Evolutionary conservation across 106 monocot species (phyloP), one percentile per base, ranked within the genome.

Genomic region (Acanthochlamys bracteata): DNA sequence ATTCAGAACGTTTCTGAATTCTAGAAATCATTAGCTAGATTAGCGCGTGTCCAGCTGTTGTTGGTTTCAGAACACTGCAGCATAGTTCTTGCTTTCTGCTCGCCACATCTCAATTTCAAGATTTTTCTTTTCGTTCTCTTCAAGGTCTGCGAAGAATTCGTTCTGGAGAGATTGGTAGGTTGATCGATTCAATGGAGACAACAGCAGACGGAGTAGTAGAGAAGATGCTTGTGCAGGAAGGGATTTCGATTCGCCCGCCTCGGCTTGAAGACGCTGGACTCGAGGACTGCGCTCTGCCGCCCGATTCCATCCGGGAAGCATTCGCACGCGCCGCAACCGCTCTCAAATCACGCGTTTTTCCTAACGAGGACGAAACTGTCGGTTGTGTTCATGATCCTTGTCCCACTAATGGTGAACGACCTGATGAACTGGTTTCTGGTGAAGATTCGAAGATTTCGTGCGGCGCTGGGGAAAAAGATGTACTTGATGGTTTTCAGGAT

Each of bases 231-330:
- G 59, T 55, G 13, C 57, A 39, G 33, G 65, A 57, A 10, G 55
- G 33, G 33, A 6, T 56, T 16, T 11, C 59, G 21, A 72, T 89
- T 57, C 61, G 20, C 0, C 84, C 91, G 33, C 91, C 96, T 61
- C 57, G 66, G 41, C 73, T 92, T 39, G 96, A 98, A 51, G 88
- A 98, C 57, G 96, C 96, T 0, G 91, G 96, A 14, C 83, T 98
- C 22, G 96, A 98, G 74, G 79, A 85, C 75, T 92, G 96, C 68
- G 88, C 88, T 20, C 91, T 98, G 39, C 77, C 91, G 7, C 78
- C 67, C 2, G 77, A 83, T 4, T 78, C 91, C 51, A 98, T 98
- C 75, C 70, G 69, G 21, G 88, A 91, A 66, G 96, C 96, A 58
- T 96, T 96, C 85, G 69, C 82, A 51, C 84, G 73, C 26, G 96